These are phyloP conservation scores for Draba incana DNA, from an alignment of 345 rosid genomes.

Conservation along the genomic window DNA sequence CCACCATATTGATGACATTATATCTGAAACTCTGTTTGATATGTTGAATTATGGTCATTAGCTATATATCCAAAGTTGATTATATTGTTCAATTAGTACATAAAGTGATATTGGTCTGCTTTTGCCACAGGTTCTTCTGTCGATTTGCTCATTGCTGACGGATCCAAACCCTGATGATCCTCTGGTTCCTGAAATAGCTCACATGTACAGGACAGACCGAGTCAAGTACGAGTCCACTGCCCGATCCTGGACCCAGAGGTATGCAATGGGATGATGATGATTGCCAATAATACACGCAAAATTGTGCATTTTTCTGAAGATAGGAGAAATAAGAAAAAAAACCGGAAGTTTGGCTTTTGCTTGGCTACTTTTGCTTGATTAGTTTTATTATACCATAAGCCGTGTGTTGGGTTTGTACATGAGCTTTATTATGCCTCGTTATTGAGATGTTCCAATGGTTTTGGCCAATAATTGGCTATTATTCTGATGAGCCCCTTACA, in stretches of 20 bases:
- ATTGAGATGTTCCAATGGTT: conserved; percentile 2
- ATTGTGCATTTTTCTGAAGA: conserved; percentile 25
- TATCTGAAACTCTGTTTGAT: conserved; percentile 1
- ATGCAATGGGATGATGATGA: conserved; percentile 57
- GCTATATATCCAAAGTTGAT: neutral
- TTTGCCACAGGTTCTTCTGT: conserved; percentile 59
- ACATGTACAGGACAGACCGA: conserved; percentile 67
- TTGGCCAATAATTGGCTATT: conserved; percentile 15
- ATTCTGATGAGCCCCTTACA: neutral
- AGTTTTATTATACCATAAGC: conserved; percentile 10
- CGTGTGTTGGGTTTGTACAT: conserved; percentile 38
- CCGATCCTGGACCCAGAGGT: conserved; percentile 73
- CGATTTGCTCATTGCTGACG: conserved; percentile 70
- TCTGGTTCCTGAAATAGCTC: conserved; percentile 71
- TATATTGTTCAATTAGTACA: neutral
- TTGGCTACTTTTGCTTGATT: conserved; percentile 18
- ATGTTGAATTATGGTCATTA: neutral
- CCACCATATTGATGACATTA: neutral
- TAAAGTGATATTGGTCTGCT: conserved; percentile 4
- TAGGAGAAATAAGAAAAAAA: conserved; percentile 23
- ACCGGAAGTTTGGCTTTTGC: conserved; percentile 23
- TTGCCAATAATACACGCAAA: conserved; percentile 1
- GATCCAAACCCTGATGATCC: conserved; percentile 82
- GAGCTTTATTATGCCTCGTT: conserved; percentile 38
- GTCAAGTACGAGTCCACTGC: conserved; percentile 69